A percentile compares a stretch with the other conserved stretches of the same genome.
Conservation (phyloP, 169 alveolate genomes). For the Plasmodium berghei region DNA sequence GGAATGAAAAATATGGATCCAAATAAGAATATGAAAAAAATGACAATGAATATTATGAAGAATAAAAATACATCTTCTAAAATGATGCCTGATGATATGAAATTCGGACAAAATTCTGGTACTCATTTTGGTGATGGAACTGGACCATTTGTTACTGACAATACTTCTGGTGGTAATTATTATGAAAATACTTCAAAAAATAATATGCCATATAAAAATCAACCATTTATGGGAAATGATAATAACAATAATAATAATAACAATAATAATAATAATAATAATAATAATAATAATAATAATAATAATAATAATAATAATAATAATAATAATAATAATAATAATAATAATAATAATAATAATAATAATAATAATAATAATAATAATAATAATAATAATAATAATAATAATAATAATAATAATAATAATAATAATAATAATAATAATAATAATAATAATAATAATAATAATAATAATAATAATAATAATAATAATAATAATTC, state of each 20-base stretch:
- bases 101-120: background rate
- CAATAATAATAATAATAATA: background rate
- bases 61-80: constrained; percentile 28
- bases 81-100: constrained; percentile 24
- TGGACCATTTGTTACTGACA: background rate
- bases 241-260: background rate
- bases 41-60: constrained; percentile 35
- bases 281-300: background rate
- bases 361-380: too few relatives aligned
- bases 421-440: too few relatives aligned
- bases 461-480: background rate
- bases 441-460: background rate
- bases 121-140: background rate
- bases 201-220: constrained; percentile 28
- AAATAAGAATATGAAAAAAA: constrained; percentile 58
- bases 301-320: too few relatives aligned
- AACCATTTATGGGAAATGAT: constrained; percentile 16
- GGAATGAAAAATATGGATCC: constrained; percentile 50
- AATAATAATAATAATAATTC: background rate
- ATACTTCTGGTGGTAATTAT: background rate
- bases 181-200: constrained; percentile 51
- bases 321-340: too few relatives aligned
- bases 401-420: too few relatives aligned
- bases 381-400: too few relatives aligned
- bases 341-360: too few relatives aligned